Conservation (phyloP, 768 basidiomycete species). For the Leccinum fibrillosum region DNA sequence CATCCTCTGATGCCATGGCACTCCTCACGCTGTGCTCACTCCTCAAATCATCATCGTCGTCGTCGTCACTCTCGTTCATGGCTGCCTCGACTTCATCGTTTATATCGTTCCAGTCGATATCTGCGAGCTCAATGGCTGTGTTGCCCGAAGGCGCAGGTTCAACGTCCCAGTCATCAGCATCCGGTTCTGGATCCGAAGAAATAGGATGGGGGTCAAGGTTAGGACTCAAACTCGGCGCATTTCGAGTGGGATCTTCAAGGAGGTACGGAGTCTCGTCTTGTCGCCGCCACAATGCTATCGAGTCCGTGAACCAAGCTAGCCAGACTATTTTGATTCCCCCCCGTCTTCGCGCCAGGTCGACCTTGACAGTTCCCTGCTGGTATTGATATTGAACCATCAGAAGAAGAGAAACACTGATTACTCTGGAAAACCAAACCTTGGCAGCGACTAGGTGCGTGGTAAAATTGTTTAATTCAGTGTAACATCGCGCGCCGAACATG, state of each 20-base stretch:
- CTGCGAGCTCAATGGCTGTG: constrained; percentile 46
- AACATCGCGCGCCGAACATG: constrained; percentile 85
- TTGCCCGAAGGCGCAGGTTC: constrained; percentile 34
- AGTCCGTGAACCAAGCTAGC: constrained; percentile 87
- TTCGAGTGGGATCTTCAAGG: constrained; percentile 54
- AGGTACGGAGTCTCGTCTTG: constrained; percentile 79
- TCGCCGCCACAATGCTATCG: constrained; percentile 80
- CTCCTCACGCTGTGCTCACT: constrained; percentile 42
- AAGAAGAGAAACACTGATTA: constrained; percentile 2
- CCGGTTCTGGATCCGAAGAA: constrained; percentile 66
- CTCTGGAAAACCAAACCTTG: constrained; percentile 50
- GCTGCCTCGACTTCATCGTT: constrained; percentile 87
- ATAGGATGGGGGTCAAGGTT: constrained; percentile 48
- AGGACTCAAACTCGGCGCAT: constrained; percentile 40
- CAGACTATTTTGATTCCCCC: constrained; percentile 82
- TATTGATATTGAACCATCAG: constrained; percentile 2
- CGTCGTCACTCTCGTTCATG: constrained; percentile 75
- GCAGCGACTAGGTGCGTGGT: constrained; percentile 92
- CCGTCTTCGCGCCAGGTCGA: constrained; percentile 75
- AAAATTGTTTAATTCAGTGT: constrained; percentile 58
- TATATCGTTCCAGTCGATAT: constrained; percentile 79
- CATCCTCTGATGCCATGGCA: constrained; percentile 49
- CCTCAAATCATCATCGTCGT: constrained; percentile 36
- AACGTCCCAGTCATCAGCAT: constrained; percentile 66
- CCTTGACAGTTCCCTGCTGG: constrained; percentile 89